These are phyloP conservation scores for Neophaeococcomyces mojaviensis DNA, from an alignment of 2,329 filamentous ascomycete species.

Conservation along the genomic window DNA sequence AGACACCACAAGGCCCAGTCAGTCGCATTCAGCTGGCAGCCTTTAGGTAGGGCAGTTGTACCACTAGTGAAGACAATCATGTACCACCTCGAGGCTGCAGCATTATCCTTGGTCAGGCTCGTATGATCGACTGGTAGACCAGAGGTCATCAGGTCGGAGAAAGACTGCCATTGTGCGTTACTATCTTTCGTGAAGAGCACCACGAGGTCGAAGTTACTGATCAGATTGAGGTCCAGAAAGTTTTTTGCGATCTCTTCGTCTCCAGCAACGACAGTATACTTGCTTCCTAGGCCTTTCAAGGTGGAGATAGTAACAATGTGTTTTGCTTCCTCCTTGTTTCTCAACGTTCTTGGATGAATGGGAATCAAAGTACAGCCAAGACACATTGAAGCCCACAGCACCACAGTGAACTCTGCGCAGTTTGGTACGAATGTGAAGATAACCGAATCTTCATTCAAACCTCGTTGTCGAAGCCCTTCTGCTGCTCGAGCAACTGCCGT, in stretches of 20 bases:
- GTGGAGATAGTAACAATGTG: conserved; percentile 3
- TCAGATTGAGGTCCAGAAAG: neutral
- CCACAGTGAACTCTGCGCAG: neutral
- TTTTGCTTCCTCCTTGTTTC: conserved; percentile 1
- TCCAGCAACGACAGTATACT: neutral
- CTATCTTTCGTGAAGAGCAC: neutral
- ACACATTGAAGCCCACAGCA: conserved; percentile 3
- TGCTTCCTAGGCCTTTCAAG: neutral
- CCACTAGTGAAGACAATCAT: conserved; percentile 6
- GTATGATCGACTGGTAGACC: neutral
- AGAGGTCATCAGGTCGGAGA: neutral
- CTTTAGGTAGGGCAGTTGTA: conserved; percentile 5
- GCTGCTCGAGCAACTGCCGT: neutral
- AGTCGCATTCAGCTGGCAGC: neutral
- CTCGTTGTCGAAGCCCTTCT: neutral
- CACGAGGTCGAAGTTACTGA: neutral
- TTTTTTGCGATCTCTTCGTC: neutral
- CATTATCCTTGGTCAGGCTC: neutral
- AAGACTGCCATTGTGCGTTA: neutral
- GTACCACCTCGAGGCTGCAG: neutral
- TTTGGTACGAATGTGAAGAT: conserved; percentile 4
- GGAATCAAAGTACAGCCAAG: conserved; percentile 5
- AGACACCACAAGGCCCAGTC: neutral
- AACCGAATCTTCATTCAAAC: neutral
- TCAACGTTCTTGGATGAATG: conserved; percentile 4